A percentile compares a stretch with the other conserved stretches of the same genome.
These are phyloP conservation scores for Crithidia expoeki DNA, from an alignment of 208 protist species.

Conservation along the genomic window DNA sequence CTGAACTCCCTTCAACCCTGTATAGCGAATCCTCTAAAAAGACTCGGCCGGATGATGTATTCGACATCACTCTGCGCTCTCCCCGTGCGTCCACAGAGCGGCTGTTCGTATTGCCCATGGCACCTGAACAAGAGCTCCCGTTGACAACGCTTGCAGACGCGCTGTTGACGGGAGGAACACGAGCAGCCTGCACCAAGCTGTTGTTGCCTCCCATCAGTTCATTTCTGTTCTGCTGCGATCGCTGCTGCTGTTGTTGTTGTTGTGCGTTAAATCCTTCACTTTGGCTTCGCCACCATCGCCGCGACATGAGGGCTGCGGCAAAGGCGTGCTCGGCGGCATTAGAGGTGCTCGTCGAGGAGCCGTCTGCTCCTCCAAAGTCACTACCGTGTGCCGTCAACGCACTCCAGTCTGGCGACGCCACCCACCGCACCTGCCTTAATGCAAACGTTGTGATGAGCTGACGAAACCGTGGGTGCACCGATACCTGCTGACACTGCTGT, in stretches of 20 bases:
- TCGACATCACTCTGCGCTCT: not conserved
- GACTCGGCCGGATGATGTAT: not conserved
- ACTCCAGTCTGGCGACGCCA: constrained; percentile 8
- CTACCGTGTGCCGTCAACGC: not conserved
- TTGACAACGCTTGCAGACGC: not conserved
- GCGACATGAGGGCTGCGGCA: constrained; percentile 1
- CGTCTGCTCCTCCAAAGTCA: not conserved
- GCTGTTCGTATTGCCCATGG: not conserved
- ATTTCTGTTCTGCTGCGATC: not conserved
- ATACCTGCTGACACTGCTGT: not conserved
- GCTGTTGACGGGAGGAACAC: not conserved
- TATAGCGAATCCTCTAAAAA: not conserved
- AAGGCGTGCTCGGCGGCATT: not conserved
- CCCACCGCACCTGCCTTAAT: not conserved
- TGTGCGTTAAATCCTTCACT: not conserved
- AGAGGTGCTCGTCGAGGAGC: not conserved
- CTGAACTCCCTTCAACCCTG: not conserved
- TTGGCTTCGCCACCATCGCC: not conserved
- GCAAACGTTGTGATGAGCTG: not conserved
- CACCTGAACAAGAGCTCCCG: not conserved
- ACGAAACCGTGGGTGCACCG: not conserved
- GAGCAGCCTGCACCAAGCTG: not conserved
- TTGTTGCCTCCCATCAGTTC: not conserved
- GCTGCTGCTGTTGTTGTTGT: not conserved
- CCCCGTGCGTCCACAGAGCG: not conserved